Conservation (phyloP, 208 protist species). For the Vickermania spadyakhi region DNA sequence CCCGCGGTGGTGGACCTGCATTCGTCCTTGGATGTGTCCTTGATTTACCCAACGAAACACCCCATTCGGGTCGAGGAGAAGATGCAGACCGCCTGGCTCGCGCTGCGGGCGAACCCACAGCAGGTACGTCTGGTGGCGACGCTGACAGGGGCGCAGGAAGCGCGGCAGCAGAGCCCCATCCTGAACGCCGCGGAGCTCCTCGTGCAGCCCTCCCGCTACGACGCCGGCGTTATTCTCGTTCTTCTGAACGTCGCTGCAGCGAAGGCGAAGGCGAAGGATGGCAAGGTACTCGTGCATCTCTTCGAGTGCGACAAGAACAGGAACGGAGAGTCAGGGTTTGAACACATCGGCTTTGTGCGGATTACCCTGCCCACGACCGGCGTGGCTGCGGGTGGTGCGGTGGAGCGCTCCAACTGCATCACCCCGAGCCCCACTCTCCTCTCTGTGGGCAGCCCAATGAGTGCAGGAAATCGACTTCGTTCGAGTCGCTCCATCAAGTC, state of each 20-base stretch:
- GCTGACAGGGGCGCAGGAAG: slow-evolving; percentile 17
- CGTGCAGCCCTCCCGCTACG: slow-evolving; percentile 38
- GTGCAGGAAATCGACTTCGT: neutral
- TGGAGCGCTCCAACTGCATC: neutral
- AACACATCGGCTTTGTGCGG: slow-evolving; percentile 55
- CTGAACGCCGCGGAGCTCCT: slow-evolving; percentile 39
- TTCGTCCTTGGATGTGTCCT: slow-evolving; percentile 31
- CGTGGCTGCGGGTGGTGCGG: too few relatives aligned
- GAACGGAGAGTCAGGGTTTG: slow-evolving; percentile 16
- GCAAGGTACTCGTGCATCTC: slow-evolving; percentile 30
- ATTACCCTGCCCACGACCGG: slow-evolving; percentile 7
- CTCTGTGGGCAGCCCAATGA: neutral
- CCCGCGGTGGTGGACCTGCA: slow-evolving; percentile 57
- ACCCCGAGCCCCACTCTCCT: neutral
- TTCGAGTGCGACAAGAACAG: slow-evolving; percentile 20
- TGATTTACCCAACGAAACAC: slow-evolving; percentile 53
- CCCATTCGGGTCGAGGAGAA: slow-evolving; percentile 28
- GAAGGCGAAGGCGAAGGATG: slow-evolving; percentile 9
- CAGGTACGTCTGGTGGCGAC: slow-evolving; percentile 16
- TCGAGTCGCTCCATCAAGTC: neutral
- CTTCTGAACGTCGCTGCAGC: slow-evolving; percentile 36
- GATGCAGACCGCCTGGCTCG: slow-evolving; percentile 17
- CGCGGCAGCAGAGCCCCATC: slow-evolving; percentile 22
- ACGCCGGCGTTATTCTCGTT: slow-evolving; percentile 48
- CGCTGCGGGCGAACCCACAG: slow-evolving; percentile 10